Base-by-base conservation (phyloP, 2,329 filamentous ascomycete genomes). In the Colletotrichum cuscutae region DNA sequence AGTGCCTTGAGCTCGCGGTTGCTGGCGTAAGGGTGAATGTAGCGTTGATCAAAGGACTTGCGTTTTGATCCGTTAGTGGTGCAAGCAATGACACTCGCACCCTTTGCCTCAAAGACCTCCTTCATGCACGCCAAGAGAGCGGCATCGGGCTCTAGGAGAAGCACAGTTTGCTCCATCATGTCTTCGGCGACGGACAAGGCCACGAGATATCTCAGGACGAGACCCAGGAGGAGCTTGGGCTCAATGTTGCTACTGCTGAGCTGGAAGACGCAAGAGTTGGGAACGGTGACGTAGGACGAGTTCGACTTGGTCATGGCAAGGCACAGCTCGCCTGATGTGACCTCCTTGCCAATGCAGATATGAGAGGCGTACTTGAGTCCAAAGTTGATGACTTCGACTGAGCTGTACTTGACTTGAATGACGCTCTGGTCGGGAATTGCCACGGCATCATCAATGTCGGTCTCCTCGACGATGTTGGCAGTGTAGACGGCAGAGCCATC, bases 341-440 rank as follows among this genome's bases (percentile, higher is more conserved):
- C 46, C 46, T 81, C 74, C 3, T 76, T 77, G 0, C 84, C 84
- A 1, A 83, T 66, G 62, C 79, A 83, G 30, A 85, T 28, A 52
- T 84, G 71, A 13, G 71, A 73, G 4, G 71, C 71, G n/a, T 73
- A 68, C 71, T 62, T 68, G 8, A 73, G 71, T 1, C 74, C 75
- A 1, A 81, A 56, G 28, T 75, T 77, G n/a, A 84, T n/a, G 0
- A 79, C 74, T 13, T 79, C 74, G 0, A 78, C 76, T 0, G 80
- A 82, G 76, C 84, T 85, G 76, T 83, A 85, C 24, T 81, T 75
- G 0, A 84, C 82, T 42, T 79, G 77, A 24, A 83, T 77, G 2
- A 66, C 22, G 9, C 75, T 68, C 26, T 73, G 46, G 24, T 65
- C 69, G 1, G 49, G 37, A 3, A 49, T 7, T 12, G 46, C 28